Percentiles rank a stretch among this genome's conserved stretches.
phyloP scores from a whole-genome alignment of 202 grass and related monocot species.

The Dendrocalamus latiflorus region DNA sequence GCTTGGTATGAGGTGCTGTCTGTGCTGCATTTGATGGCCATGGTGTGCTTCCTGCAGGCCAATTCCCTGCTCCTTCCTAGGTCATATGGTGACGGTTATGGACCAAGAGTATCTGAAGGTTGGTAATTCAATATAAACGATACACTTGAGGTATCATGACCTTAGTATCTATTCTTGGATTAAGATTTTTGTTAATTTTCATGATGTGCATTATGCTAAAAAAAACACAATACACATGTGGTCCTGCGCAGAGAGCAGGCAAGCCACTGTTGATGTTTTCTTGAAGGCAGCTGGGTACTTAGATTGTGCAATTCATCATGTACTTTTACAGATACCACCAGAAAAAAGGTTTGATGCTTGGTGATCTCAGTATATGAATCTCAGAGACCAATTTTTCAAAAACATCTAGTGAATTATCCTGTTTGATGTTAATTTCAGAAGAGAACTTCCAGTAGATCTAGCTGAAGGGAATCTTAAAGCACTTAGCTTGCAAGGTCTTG shows the following conservation, averaged over 20 bases:
- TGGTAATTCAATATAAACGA: not conserved
- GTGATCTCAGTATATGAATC: not conserved
- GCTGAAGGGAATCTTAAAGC: conserved; percentile 69
- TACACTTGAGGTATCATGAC: not conserved
- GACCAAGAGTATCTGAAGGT: conserved; percentile 73
- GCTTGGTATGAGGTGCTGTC: conserved; percentile 85
- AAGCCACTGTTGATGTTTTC: conserved; percentile 67
- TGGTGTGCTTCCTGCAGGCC: conserved; percentile 64
- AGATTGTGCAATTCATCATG: conserved; percentile 61
- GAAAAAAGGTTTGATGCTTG: conserved; percentile 48
- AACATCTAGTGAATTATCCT: not conserved
- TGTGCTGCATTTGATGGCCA: conserved; percentile 75
- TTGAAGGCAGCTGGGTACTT: conserved; percentile 73
- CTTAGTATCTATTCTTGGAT: not conserved
- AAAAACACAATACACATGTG: not conserved
- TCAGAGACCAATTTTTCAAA: not conserved
- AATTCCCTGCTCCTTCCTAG: conserved; percentile 65
- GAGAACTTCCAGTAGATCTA: conserved; percentile 72
- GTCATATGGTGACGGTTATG: conserved; percentile 52
- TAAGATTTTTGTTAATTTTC: not conserved
- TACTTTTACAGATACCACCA: conserved; percentile 54
- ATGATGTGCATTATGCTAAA: not conserved
- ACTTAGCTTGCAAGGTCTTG: conserved; percentile 69
- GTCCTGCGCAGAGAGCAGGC: conserved; percentile 44
- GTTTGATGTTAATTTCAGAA: conserved; percentile 47